phyloP scores from a whole-genome alignment of 495 filamentous ascomycete genomes.

The Immersiella caudata region DNA sequence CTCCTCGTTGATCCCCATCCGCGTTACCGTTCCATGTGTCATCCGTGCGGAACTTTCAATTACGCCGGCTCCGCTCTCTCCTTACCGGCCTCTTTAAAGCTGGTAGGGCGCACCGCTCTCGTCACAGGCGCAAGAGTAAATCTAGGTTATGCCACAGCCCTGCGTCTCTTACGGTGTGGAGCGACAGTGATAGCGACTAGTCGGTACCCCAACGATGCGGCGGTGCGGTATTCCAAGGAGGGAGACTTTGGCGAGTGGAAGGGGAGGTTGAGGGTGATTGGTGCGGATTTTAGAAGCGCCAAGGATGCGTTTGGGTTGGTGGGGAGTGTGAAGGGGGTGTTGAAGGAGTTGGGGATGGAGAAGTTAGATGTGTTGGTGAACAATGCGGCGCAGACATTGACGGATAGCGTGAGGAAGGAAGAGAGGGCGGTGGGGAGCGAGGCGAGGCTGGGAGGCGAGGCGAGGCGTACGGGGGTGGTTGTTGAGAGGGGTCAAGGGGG shows the following conservation, averaged over 20 bases:
- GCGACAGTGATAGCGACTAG: conserved; percentile 53
- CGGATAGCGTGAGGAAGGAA: conserved; percentile 48
- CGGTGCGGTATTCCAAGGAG: conserved; percentile 42
- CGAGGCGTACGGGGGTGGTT: conserved; percentile 2
- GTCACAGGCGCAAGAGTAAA: conserved; percentile 54
- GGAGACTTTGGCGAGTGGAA: conserved; percentile 41
- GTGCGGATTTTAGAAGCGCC: conserved; percentile 51
- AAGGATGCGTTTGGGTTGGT: conserved; percentile 50
- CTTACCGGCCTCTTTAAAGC: conserved; percentile 38
- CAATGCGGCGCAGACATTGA: conserved; percentile 55
- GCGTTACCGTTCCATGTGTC: conserved; percentile 45
- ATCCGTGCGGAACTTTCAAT: conserved; percentile 40
- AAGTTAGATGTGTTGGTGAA: conserved; percentile 51
- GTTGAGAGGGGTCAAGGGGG: not conserved
- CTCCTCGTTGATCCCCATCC: conserved; percentile 33
- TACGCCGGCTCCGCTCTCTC: conserved; percentile 37
- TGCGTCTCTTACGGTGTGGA: conserved; percentile 50
- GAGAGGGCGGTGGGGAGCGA: conserved; percentile 32
- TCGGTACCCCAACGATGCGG: conserved; percentile 50
- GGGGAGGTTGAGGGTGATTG: conserved; percentile 42
- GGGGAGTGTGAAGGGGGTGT: not conserved
- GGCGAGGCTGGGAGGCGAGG: not conserved
- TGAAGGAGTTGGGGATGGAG: conserved; percentile 32
- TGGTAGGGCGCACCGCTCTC: conserved; percentile 42
- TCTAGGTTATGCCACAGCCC: conserved; percentile 49